These are phyloP conservation scores for Penicillium verrucosum DNA, from an alignment of 2,329 filamentous ascomycete genomes.

Conservation along the genomic window DNA sequence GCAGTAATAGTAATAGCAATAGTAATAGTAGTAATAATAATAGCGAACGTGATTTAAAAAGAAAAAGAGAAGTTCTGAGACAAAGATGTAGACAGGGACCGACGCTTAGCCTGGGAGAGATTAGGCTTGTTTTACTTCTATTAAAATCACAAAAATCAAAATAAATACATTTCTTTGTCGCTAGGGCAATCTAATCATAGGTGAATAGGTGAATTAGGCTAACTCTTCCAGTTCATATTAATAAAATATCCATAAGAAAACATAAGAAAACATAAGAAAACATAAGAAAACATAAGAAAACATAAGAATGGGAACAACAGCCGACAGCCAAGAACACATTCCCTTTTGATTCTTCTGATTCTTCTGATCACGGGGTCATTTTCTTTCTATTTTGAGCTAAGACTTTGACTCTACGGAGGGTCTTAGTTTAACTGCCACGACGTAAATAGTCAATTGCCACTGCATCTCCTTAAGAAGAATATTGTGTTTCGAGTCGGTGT, in stretches of 20 bases:
- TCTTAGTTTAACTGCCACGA: conserved; percentile 2
- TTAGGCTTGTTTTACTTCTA: conserved; percentile 1
- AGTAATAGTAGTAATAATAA: not conserved
- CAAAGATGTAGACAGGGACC: conserved; percentile 5
- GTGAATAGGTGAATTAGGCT: too few relatives aligned
- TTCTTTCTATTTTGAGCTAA: not conserved
- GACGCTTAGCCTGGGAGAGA: not conserved
- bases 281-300: too few relatives aligned
- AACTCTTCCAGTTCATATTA: not conserved
- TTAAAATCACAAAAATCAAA: too few relatives aligned
- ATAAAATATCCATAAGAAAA: not conserved
- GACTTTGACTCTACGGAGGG: not conserved
- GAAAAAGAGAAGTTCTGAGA: not conserved
- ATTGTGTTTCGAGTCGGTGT: not conserved
- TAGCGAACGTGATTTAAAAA: not conserved
- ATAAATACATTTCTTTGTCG: conserved; percentile 1
- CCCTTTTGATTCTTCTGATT: not conserved
- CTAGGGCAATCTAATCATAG: conserved; percentile 9
- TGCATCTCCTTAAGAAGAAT: too few relatives aligned
- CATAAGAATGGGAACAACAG: not conserved
- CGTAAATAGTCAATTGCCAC: not conserved
- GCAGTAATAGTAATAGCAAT: not conserved
- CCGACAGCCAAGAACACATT: not conserved
- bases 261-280: not conserved
- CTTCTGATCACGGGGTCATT: not conserved